Conservation (phyloP, 805 yeast species). For the Schwanniomyces polymorphus region DNA sequence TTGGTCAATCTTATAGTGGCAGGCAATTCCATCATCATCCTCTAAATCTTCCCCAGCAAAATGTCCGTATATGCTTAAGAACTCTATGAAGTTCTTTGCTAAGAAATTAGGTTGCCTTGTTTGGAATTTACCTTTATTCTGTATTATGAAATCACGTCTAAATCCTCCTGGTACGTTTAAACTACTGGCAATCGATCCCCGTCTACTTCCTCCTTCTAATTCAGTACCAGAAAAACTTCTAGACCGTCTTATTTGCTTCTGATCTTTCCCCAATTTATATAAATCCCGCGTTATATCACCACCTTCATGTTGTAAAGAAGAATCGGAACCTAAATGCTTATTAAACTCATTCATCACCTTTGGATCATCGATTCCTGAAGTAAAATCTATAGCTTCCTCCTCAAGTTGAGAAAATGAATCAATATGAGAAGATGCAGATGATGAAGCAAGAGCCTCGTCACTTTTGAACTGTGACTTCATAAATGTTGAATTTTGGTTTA, state of each 20-base stretch:
- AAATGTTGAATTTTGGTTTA: conserved; percentile 18
- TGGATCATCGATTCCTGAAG: conserved; percentile 29
- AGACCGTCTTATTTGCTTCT: conserved; percentile 10
- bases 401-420: conserved; percentile 8
- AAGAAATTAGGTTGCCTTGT: conserved; percentile 45
- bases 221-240: conserved; percentile 26
- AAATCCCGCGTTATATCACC: conserved; percentile 55
- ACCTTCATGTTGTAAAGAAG: conserved; percentile 42
- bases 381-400: conserved; percentile 14
- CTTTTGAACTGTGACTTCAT: conserved; percentile 10
- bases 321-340: conserved; percentile 36
- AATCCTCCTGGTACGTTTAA: conserved; percentile 82
- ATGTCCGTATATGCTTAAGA: conserved; percentile 77
- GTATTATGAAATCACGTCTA: conserved; percentile 60
- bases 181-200: conserved; percentile 66
- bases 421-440: conserved; percentile 2
- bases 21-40: conserved; percentile 59
- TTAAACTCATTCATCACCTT: conserved; percentile 28
- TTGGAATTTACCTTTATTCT: conserved; percentile 30
- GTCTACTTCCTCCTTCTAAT: conserved; percentile 29
- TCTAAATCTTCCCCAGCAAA: conserved; percentile 84
- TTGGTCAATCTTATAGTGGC: conserved; percentile 38
- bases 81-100: conserved; percentile 74
- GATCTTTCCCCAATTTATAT: conserved; percentile 27
- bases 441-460: conserved; percentile 5